These are phyloP conservation scores for Suillus alpinus DNA, from an alignment of 768 basidiomycete genomes.

Conservation along the genomic window DNA sequence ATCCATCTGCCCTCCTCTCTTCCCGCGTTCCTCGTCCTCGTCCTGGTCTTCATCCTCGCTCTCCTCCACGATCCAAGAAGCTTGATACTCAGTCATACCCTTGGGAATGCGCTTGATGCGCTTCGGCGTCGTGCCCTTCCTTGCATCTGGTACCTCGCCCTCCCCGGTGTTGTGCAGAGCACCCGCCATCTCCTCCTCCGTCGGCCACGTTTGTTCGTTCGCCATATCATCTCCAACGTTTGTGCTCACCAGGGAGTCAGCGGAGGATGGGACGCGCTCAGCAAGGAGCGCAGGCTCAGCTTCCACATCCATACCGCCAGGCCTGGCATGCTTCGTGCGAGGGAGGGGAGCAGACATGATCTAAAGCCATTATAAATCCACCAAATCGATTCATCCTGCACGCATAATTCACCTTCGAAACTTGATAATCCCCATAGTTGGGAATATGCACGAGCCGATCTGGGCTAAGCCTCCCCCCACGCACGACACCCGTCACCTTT, in stretches of 20 bases:
- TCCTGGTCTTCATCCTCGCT: constrained; percentile 60
- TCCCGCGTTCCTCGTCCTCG: constrained; percentile 36
- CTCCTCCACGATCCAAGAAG: constrained; percentile 92
- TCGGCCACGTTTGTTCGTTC: constrained; percentile 99
- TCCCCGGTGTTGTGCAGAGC: constrained; percentile 16
- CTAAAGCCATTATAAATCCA: constrained; percentile 36
- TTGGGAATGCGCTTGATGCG: constrained; percentile 83
- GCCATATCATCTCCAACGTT: constrained; percentile 87
- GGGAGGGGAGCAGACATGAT: constrained; percentile 62
- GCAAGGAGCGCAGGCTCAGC: constrained; percentile 57
- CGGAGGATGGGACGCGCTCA: constrained; percentile 58
- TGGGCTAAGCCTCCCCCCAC: constrained; percentile 74
- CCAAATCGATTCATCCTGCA: background rate
- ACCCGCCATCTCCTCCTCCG: constrained; percentile 87
- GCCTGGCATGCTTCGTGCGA: constrained; percentile 32
- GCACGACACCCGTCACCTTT: constrained; percentile 77
- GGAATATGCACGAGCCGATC: constrained; percentile 88
- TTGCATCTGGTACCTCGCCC: constrained; percentile 57
- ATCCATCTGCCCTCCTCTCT: constrained; percentile 29
- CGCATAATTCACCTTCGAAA: constrained; percentile 59
- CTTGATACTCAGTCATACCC: constrained; percentile 96
- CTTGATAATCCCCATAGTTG: constrained; percentile 83
- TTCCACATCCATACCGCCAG: constrained; percentile 54
- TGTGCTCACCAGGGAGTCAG: constrained; percentile 83
- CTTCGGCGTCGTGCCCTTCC: constrained; percentile 73